Evolutionary conservation across 129 eudicot genomes (phyloP).

Genomic region (carrot (Daucus carota)): DH1_v3.0 NC_030381.2:5657501-5658000

Average conservation of each 20-base stretch:
- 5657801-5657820: too few species aligned
- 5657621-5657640: not conserved
- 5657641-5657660: not conserved
- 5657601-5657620: not conserved
- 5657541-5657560: too few species aligned
- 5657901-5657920: too few species aligned
- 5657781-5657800: too few species aligned
- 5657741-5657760: not conserved
- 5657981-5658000: not conserved
- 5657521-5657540: not conserved
- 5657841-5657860: not conserved
- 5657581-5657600: not conserved
- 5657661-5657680: slow-evolving; percentile 4
- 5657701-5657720: too few species aligned
- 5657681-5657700: not conserved
- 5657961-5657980: not conserved
- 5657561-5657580: too few species aligned
- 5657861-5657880: not conserved
- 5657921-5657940: too few species aligned
- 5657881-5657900: too few species aligned
- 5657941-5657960: not conserved
- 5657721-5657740: too few species aligned
- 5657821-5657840: too few species aligned
- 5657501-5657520: not conserved
- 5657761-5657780: not conserved